Evolutionary conservation across 2,329 filamentous ascomycete genomes (phyloP).

Genomic region (Sclerotinia borealis): DNA sequence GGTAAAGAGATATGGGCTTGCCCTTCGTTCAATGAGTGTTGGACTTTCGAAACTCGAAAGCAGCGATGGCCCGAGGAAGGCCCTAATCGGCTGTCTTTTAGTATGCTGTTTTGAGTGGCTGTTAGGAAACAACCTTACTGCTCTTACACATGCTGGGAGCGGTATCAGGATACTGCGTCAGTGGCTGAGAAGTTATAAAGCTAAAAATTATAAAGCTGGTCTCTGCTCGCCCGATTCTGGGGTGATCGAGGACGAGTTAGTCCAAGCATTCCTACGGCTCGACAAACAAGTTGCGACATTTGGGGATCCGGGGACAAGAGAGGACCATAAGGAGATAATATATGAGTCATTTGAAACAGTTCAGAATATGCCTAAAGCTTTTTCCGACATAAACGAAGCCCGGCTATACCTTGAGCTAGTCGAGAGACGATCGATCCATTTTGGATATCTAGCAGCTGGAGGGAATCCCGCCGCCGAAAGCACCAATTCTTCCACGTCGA

Average conservation of each 20-base stretch:
- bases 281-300: conserved; percentile 16
- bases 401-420: conserved; percentile 18
- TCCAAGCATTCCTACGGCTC: conserved; percentile 12
- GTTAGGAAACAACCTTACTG: conserved; percentile 7
- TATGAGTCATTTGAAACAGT: conserved; percentile 10
- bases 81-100: conserved; percentile 12
- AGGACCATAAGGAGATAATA: conserved; percentile 11
- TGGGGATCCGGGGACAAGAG: conserved; percentile 3
- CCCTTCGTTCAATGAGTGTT: conserved; percentile 12
- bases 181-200: conserved; percentile 4
- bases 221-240: background rate
- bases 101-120: conserved; percentile 15
- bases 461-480: background rate
- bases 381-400: conserved; percentile 8
- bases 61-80: conserved; percentile 5
- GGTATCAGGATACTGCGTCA: conserved; percentile 3
- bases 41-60: background rate
- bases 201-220: background rate
- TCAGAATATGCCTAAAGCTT: conserved; percentile 11
- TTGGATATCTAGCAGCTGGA: conserved; percentile 9
- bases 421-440: conserved; percentile 16
- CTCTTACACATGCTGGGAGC: conserved; percentile 7
- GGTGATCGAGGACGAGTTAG: conserved; percentile 15
- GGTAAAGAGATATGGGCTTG: conserved; percentile 10
- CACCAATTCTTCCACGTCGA: background rate